Base-by-base conservation (phyloP, 495 filamentous ascomycete species). In the Hypoxylon fuscum region DNA sequence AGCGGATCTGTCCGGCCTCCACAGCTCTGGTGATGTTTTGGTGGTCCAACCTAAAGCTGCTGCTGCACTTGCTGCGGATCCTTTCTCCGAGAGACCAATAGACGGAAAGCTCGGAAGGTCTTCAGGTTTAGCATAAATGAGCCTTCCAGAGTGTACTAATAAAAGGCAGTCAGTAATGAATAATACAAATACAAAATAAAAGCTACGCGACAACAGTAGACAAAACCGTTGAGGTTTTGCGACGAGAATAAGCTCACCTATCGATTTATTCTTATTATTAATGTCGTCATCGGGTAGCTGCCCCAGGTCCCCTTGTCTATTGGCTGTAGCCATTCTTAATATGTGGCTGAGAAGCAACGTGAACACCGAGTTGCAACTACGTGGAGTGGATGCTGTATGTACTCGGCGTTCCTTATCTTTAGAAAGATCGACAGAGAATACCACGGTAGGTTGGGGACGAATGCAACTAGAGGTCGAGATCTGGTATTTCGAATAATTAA, bases 21-120 rank as follows among this genome's bases (percentile, higher is more conserved):
- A 88, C 68, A 75, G 66, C 69, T 86, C 83, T 22, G 83, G 74
- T 0, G 84, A 71, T 62, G 84, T 88, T 50, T 83, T 82, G 64
- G 87, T 87, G 21, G 85, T 79, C 80, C 91, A 89, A 21, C 90
- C 90, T 14, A 95, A 77, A 38, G 78, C 83, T 11, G 89, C 89
- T 41, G 91, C 92, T 31, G 88, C 85, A 47, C 85, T 84, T 17
- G 90, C 91, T 38, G 90, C 90, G 25, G 87, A 80, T 55, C 76
- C 84, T 50, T 83, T 80, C 44, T 85, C 80, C 32, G 68, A 76
- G 64, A 93, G 80, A 21, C 90, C 90, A 35, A 81, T 70, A 17
- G 83, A 81, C 10, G 90, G 87, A 58, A 78, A 92, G 62, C 83
- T 83, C 21, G 89, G 88, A 9, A 93, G 80, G 57, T 90, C 86